A percentile compares a stretch with the other conserved stretches of the same genome.
phyloP scores from a whole-genome alignment of 1,139 yeast species.

The Arxiozyma telluris region DNA sequence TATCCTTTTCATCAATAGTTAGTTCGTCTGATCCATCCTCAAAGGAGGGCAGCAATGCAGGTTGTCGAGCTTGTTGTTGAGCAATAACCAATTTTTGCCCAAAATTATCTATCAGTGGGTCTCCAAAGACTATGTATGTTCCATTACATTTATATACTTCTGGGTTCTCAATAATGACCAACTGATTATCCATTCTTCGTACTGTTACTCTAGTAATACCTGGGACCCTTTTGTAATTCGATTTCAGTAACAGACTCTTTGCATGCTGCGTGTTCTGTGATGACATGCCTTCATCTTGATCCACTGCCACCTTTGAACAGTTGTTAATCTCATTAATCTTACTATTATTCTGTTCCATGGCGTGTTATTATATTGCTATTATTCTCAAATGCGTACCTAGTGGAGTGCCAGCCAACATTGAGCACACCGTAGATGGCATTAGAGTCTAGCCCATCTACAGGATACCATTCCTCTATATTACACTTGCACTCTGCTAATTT shows the following conservation, averaged over 20 bases:
- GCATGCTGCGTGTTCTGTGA: constrained; percentile 87
- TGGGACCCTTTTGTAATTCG: constrained; percentile 79
- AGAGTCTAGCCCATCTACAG: too few relatives aligned
- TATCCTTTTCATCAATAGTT: constrained; percentile 36
- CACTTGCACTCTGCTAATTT: too few relatives aligned
- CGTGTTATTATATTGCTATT: background rate
- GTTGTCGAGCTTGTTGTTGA: constrained; percentile 45
- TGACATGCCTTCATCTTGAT: background rate
- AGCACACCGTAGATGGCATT: too few relatives aligned
- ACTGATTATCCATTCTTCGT: constrained; percentile 84
- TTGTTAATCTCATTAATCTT: background rate
- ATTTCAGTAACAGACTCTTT: constrained; percentile 77
- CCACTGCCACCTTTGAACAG: background rate
- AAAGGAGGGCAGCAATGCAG: constrained; percentile 23
- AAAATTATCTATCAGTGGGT: constrained; percentile 87
- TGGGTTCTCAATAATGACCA: constrained; percentile 84
- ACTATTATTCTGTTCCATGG: background rate
- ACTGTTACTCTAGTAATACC: constrained; percentile 92
- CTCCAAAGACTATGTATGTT: constrained; percentile 92
- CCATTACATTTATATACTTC: constrained; percentile 91
- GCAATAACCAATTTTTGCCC: constrained; percentile 73
- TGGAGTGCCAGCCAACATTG: too few relatives aligned
- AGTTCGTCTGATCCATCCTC: background rate
- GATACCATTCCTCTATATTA: too few relatives aligned
- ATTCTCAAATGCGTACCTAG: too few relatives aligned